phyloP scores from a whole-genome alignment of 2,329 filamentous ascomycete genomes.

The Ophiobolus disseminans region DNA sequence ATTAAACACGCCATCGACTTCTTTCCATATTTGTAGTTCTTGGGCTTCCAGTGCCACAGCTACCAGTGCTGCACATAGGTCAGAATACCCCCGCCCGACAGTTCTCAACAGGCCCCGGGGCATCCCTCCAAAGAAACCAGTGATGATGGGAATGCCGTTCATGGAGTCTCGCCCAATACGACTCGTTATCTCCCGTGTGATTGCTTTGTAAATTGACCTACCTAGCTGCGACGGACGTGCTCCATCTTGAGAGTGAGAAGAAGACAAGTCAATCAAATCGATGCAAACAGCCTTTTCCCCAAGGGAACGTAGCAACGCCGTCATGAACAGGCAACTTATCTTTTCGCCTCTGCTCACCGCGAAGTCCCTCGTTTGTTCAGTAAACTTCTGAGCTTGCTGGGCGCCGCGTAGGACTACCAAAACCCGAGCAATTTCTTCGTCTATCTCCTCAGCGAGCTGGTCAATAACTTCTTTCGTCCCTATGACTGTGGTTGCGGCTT shows the following conservation, averaged over 20 bases:
- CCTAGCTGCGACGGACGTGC: too few species aligned
- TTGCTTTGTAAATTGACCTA: too few species aligned
- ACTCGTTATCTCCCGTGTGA: too few species aligned
- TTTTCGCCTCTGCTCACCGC: neutral
- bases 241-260: too few species aligned
- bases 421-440: too few species aligned
- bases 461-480: too few species aligned
- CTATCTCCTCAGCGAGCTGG: too few species aligned
- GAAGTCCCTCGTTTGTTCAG: neutral
- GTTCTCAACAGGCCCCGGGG: conserved; percentile 88
- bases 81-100: conserved; percentile 92
- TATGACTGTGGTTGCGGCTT: too few species aligned
- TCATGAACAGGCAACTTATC: neutral
- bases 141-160: conserved; percentile 59
- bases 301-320: neutral
- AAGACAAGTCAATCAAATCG: too few species aligned
- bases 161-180: too few species aligned
- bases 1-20: conserved; percentile 94
- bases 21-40: conserved; percentile 97
- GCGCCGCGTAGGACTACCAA: neutral
- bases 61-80: conserved; percentile 87
- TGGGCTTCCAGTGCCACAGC: conserved; percentile 82
- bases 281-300: neutral
- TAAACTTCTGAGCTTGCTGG: neutral
- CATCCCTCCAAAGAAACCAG: conserved; percentile 91